A percentile compares a stretch with the other conserved stretches of the same genome.
phyloP scores from a whole-genome alignment of 148 eudicot genomes.

The Beta vulgaris region DNA sequence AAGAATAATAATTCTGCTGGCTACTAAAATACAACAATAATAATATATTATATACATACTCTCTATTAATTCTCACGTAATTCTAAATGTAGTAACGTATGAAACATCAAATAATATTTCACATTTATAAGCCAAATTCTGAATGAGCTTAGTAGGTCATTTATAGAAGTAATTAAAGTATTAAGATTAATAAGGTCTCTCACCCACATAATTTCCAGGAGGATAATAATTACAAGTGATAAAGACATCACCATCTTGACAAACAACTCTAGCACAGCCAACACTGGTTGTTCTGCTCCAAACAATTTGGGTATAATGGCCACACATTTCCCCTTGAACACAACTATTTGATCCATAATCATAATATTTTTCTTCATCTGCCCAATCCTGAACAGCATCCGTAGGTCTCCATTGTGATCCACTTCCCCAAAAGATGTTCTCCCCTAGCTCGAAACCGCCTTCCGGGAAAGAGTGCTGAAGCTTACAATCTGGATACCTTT shows the following conservation, averaged over 20 bases:
- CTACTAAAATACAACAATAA: too few species aligned
- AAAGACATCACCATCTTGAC: slow-evolving; percentile 75
- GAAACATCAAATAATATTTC: too few species aligned
- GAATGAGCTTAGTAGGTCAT: too few species aligned
- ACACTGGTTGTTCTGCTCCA: slow-evolving; percentile 59
- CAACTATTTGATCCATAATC: slow-evolving; percentile 55
- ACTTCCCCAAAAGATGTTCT: slow-evolving; percentile 72
- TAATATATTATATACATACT: too few species aligned
- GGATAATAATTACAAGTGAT: slow-evolving; percentile 90
- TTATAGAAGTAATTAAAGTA: too few species aligned
- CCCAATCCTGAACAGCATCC: slow-evolving; percentile 69
- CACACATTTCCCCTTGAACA: slow-evolving; percentile 52
- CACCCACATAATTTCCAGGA: slow-evolving; percentile 60
- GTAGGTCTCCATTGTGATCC: slow-evolving; percentile 54
- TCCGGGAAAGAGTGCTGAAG: slow-evolving; percentile 72
- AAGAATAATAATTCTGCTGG: too few species aligned
- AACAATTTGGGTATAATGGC: slow-evolving; percentile 85
- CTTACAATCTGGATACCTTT: slow-evolving; percentile 48
- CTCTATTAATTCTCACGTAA: too few species aligned
- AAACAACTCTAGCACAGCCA: slow-evolving; percentile 77
- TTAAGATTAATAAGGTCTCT: slow-evolving; percentile 76
- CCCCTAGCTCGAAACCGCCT: slow-evolving; percentile 61
- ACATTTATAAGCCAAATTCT: too few species aligned
- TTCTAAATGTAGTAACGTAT: too few species aligned
- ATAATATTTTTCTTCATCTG: slow-evolving; percentile 70